These are phyloP conservation scores for Colletotrichum liaoningense DNA, from an alignment of 2,329 filamentous ascomycete species.

Conservation along the genomic window DNA sequence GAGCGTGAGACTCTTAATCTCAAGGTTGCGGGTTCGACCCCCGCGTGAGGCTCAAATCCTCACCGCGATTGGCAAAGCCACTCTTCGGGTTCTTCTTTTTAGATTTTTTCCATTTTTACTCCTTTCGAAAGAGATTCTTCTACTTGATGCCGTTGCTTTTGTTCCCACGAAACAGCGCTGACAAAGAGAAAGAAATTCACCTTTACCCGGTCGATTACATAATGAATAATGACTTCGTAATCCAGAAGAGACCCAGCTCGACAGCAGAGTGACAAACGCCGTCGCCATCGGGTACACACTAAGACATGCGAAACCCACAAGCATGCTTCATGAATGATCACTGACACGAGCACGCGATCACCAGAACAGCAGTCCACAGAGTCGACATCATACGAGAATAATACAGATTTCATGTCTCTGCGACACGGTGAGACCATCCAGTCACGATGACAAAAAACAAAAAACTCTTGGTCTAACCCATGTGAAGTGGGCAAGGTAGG, in stretches of 20 bases:
- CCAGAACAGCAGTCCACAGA: no score
- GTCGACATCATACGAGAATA: no score
- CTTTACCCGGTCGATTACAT: no score
- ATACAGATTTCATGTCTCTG: not conserved
- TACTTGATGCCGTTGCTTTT: no score
- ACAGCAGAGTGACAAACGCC: not conserved
- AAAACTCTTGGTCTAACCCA: not conserved
- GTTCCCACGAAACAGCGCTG: no score
- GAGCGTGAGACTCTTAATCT: conserved; percentile 76
- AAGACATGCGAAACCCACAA: not conserved
- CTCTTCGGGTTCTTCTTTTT: not conserved
- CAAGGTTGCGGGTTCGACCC: conserved; percentile 38
- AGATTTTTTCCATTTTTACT: no score
- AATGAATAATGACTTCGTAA: not conserved
- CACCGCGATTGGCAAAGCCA: conserved; percentile 16
- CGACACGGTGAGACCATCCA: not conserved
- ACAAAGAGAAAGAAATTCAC: no score
- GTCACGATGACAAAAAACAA: not conserved
- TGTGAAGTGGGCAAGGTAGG: not conserved
- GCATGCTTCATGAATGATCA: not conserved
- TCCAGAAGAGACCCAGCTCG: not conserved
- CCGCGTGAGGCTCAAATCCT: conserved; percentile 39
- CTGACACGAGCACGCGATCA: not conserved
- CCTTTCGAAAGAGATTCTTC: no score
- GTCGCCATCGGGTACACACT: not conserved